These are phyloP conservation scores for Colletotrichum spaethianum DNA, from an alignment of 2,329 filamentous ascomycete species.

Conservation along the genomic window DNA sequence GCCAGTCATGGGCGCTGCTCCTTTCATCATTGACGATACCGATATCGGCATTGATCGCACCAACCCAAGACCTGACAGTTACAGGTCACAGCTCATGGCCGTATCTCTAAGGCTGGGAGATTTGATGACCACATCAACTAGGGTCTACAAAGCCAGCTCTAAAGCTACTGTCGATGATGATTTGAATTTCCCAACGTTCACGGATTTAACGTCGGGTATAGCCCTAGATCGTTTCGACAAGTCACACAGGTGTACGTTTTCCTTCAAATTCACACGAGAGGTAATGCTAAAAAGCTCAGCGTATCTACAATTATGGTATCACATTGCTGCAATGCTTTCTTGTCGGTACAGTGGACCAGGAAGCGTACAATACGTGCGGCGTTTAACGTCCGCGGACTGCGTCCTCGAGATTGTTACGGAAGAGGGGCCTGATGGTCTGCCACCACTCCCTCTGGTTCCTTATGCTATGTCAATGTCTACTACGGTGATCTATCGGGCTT, in stretches of 20 bases:
- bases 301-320: constrained; percentile 44
- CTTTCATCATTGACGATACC: constrained; percentile 45
- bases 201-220: constrained; percentile 8
- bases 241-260: constrained; percentile 37
- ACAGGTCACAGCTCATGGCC: constrained; percentile 39
- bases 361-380: constrained; percentile 38
- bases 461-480: constrained; percentile 44
- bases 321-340: constrained; percentile 44
- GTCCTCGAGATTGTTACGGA: constrained; percentile 37
- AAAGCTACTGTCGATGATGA: constrained; percentile 36
- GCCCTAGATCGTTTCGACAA: constrained; percentile 32
- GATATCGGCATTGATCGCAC: constrained; percentile 40
- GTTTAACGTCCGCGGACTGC: constrained; percentile 39
- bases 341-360: constrained; percentile 43
- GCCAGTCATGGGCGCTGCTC: constrained; percentile 43
- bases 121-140: constrained; percentile 42
- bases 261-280: background rate
- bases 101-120: constrained; percentile 40
- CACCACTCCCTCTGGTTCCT: constrained; percentile 42
- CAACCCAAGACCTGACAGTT: background rate
- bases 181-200: constrained; percentile 37
- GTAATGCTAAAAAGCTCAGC: constrained; percentile 1
- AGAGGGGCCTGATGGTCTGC: constrained; percentile 29
- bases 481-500: constrained; percentile 43
- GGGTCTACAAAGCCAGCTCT: constrained; percentile 42